Base-by-base conservation (phyloP, 768 basidiomycete genomes). In the Lentinula boryana region DNA sequence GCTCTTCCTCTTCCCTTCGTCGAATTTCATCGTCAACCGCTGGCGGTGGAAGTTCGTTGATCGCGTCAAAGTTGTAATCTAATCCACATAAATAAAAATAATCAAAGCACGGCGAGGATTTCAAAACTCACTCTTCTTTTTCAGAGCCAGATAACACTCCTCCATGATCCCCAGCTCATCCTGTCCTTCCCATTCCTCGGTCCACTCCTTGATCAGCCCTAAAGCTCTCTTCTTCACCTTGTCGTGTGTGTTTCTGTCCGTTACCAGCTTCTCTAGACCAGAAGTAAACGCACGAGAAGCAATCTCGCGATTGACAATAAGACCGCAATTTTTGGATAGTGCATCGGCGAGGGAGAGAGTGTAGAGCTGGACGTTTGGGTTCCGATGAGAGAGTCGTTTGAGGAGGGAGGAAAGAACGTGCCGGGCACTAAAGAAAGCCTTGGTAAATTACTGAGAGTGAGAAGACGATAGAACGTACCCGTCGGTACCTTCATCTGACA, bases 291-390 rank as follows among this genome's bases (percentile, higher is more conserved):
- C 90, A 56, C 91, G 83, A 21, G 89, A 91, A 0, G 93, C 88
- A 55, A 99, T 79, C 72, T 99, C 96, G 50, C 89, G 81, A 70
- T 95, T 86, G 10, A 98, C 75, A 27, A 84, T 80, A 64, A 88
- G 80, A 2, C 85, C 85, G 66, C 93, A 93, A 74, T 99, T 99
- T 83, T 95, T 96, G 40, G 88, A 87, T 10, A 99, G 80, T 0
- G 95, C 84, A 69, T 98, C 96, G 2, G 88, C 82, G 16, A 98
- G 80, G 1, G 92, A 85, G 4, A 99, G 84, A 5, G 96, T 84
- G 68, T 95, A 98, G 1, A 98, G 83, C 74, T 99, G 97, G 2
- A 99, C 97, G 66, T 96, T 99, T 2, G 97, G 90, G 71, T 91
- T 97, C 18, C 97, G 85, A 74, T 99, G 97, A 9, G 89, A 82